Base-by-base conservation (phyloP, 495 filamentous ascomycete species). In the Penicillium psychrofluorescens region DNA sequence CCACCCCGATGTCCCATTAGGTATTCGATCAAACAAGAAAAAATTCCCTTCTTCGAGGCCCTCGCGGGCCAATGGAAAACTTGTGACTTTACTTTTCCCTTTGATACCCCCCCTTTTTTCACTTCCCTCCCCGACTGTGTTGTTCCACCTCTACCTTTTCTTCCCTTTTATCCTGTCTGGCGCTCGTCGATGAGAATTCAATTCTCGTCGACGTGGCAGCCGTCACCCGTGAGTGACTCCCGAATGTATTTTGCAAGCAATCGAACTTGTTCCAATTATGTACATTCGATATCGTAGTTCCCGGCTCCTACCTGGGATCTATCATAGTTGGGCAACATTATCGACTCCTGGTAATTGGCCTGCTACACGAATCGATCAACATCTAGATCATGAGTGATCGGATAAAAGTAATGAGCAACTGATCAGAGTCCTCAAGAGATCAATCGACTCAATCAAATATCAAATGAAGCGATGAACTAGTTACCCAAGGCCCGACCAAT, bases 181-280 rank as follows among this genome's bases (percentile, higher is more conserved):
- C 65, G 65, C 65, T 65, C 63, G 62, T 66, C 56, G 45, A 47
- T 50, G 48, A 35, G 45, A 38, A 39, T 32, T 34, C 32, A 29
- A 29, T 42, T 44, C 38, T 12, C 35, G 27, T 13, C 35, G 43
- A 46, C 50, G 57, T 69, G 66, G 66, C 66, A 69, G 66, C 66
- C 66, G 66, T 69, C 62, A 60, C 63, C 63, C 58, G 42, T n/a
- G 36, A 22, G 55, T 58, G 57, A 55, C 49, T 30, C 45, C 48
- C 46, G 39, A 48, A 45, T 52, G 43, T 48, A 49, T 41, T 22
- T 31, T 51, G 43, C 38, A 51, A 43, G 34, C 38, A 44, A 42
- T 42, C 16, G 4, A 22, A 22, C 22, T 22, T 22, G 22, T 22
- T 22, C 22, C 22, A 22, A 22, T 22, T 22, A 22, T 22, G 4